phyloP scores from a whole-genome alignment of 345 rosid species.

The Brassica carinata region DNA sequence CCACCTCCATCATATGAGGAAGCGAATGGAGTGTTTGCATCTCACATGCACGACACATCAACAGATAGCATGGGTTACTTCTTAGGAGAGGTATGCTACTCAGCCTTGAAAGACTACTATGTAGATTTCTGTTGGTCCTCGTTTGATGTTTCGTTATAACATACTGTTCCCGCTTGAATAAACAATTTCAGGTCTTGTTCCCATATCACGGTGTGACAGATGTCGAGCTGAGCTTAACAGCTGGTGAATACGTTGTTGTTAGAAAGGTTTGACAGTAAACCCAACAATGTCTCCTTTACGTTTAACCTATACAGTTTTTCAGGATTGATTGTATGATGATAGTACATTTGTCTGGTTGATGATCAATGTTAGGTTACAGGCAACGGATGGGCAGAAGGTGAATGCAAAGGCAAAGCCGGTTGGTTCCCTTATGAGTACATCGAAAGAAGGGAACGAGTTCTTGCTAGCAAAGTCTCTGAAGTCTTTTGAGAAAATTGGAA shows the following conservation, averaged over 20 bases:
- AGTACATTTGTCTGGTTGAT: conserved; percentile 4
- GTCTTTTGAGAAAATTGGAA: conserved; percentile 55
- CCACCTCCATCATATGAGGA: conserved; percentile 91
- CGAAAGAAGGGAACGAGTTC: conserved; percentile 87
- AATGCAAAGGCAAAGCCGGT: conserved; percentile 97
- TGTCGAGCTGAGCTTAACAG: conserved; percentile 72
- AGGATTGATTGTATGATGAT: background rate
- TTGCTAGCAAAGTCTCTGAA: conserved; percentile 92
- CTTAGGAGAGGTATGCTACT: conserved; percentile 78
- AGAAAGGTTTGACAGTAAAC: conserved; percentile 68
- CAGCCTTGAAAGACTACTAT: background rate
- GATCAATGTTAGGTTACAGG: conserved; percentile 65
- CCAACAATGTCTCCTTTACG: conserved; percentile 14
- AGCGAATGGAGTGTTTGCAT: conserved; percentile 69
- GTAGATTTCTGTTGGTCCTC: conserved; percentile 12
- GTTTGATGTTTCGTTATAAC: background rate
- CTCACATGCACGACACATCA: conserved; percentile 65
- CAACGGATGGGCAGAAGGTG: conserved; percentile 99
- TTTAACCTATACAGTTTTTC: background rate
- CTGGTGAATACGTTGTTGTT: conserved; percentile 89
- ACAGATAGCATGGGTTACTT: conserved; percentile 85
- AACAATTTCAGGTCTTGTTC: conserved; percentile 63
- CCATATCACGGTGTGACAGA: conserved; percentile 80
- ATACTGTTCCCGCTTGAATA: background rate
- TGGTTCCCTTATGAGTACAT: conserved; percentile 92